Evolutionary conservation across 225 moss, liverwort and hornwort species (phyloP), one percentile per base, ranked within the genome.

Genomic region (Rhytidiadelphus loreus): DNA sequence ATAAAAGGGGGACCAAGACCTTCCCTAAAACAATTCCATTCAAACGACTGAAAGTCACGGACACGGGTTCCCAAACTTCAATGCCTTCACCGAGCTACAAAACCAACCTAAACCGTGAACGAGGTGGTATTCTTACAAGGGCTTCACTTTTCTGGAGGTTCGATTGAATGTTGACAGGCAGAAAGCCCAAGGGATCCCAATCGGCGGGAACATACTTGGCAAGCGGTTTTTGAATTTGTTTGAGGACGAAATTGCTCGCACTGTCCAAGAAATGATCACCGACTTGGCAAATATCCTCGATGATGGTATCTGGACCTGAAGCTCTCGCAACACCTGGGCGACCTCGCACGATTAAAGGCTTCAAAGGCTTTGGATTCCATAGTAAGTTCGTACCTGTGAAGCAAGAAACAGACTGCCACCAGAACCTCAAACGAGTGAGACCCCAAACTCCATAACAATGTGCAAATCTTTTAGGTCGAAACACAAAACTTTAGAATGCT

Each of bases 121-220:
- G n/a, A 64, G 88, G 37, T 50, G 14, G 61, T 43, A 25, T n/a
- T 85, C 96, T 92, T 92, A 97, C 96, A 78, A 90, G 65, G 41
- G 80, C 87, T 94, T 97, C 96, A 59, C 94, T 88, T 82, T 87
- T 94, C 82, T 94, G 95, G 29, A 97, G 77, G 17, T 81, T 76
- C 21, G 86, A 61, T 75, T 97, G 96, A 76, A 97, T 88, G 69
- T 88, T 83, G 29, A 94, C 92, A 59, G 94, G 95, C 22, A 96
- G 88, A 86, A 93, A 97, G 43, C 79, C 89, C 30, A 97, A 90
- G 30, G 93, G 84, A 90, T 96, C 94, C 86, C 91, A 91, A 30
- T 87, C 91, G 87, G 92, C 89, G 8, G 96, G 95, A 30, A 94
- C 29, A 69, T 92, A 92, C 89, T 96, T 94, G 53, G 90, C 80